These are phyloP conservation scores for Penicillium sp. DNA, from an alignment of 2,329 filamentous ascomycete species.

Conservation along the genomic window DNA sequence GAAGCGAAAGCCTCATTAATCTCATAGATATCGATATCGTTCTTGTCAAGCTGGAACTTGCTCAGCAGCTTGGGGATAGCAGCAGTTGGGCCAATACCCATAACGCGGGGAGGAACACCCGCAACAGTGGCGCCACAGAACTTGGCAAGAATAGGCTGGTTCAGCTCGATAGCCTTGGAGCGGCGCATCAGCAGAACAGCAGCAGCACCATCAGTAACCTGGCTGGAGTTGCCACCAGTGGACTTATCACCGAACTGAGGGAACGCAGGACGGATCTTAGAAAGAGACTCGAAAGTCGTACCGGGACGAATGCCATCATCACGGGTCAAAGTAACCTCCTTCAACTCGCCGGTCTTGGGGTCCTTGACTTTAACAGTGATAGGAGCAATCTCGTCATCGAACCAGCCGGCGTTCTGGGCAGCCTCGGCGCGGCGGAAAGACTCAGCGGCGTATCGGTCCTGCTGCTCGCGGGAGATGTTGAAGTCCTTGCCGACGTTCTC, in stretches of 20 bases:
- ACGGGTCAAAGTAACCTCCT: slow-evolving; percentile 71
- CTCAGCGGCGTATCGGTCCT: slow-evolving; percentile 84
- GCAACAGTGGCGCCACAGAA: slow-evolving; percentile 89
- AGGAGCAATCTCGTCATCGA: slow-evolving; percentile 90
- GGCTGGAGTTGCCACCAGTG: slow-evolving; percentile 89
- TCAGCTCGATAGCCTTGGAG: slow-evolving; percentile 77
- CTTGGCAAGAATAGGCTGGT: slow-evolving; percentile 90
- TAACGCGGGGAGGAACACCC: slow-evolving; percentile 86
- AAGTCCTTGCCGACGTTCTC: slow-evolving; percentile 96
- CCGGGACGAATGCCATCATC: slow-evolving; percentile 91
- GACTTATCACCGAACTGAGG: slow-evolving; percentile 80
- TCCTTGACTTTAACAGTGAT: slow-evolving; percentile 80
- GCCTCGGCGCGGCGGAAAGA: slow-evolving; percentile 81
- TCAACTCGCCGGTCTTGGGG: slow-evolving; percentile 71
- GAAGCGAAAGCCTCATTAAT: slow-evolving; percentile 97
- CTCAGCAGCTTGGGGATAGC: slow-evolving; percentile 75
- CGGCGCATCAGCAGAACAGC: slow-evolving; percentile 92
- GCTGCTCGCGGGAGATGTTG: slow-evolving; percentile 69
- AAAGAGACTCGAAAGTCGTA: slow-evolving; percentile 76
- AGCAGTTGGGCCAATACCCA: slow-evolving; percentile 70
- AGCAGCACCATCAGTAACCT: slow-evolving; percentile 90
- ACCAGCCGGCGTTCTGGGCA: slow-evolving; percentile 86
- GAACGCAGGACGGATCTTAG: slow-evolving; percentile 87
- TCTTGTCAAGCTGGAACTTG: slow-evolving; percentile 71
- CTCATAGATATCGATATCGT: slow-evolving; percentile 86